A percentile compares a stretch with the other conserved stretches of the same genome.
Evolutionary conservation across 2,329 filamentous ascomycete species (phyloP).

Genomic region (Lanzia echinophila): DNA sequence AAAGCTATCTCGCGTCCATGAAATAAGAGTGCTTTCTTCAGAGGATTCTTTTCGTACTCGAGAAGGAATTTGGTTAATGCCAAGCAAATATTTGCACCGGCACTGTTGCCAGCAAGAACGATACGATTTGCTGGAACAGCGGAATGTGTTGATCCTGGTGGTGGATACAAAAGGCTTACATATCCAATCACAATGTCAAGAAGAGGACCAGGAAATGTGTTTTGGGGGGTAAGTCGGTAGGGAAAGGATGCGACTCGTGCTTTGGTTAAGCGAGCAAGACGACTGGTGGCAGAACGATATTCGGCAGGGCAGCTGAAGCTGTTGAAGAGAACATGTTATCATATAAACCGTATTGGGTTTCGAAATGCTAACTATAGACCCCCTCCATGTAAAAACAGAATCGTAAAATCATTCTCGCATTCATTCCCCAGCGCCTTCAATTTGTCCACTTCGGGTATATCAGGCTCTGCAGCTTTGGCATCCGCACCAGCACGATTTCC

Average conservation of each 20-base stretch:
- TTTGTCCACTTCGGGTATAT: not conserved
- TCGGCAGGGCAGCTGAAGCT: not conserved
- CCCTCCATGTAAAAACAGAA: not conserved
- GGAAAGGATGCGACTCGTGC: constrained; percentile 59
- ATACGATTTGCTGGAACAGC: constrained; percentile 59
- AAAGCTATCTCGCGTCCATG: constrained; percentile 41
- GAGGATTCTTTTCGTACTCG: constrained; percentile 45
- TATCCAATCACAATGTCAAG: constrained; percentile 69
- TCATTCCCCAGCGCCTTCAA: not conserved
- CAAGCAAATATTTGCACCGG: constrained; percentile 66
- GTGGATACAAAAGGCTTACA: constrained; percentile 59
- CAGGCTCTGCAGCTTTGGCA: not conserved
- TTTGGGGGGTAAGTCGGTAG: constrained; percentile 68
- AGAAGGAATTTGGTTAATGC: constrained; percentile 63
- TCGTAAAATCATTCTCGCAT: not conserved
- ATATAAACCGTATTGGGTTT: not conserved
- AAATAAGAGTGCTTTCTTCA: constrained; percentile 53
- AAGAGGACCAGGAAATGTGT: constrained; percentile 67
- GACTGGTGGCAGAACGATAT: constrained; percentile 45
- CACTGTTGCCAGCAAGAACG: constrained; percentile 64
- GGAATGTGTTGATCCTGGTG: constrained; percentile 57
- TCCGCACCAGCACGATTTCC: not conserved
- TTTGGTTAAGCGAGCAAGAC: constrained; percentile 57
- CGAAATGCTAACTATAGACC: not conserved
- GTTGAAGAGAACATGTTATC: not conserved